Conservation (phyloP, 2,329 filamentous ascomycete species). For the Epicoccum sorghinum region DNA sequence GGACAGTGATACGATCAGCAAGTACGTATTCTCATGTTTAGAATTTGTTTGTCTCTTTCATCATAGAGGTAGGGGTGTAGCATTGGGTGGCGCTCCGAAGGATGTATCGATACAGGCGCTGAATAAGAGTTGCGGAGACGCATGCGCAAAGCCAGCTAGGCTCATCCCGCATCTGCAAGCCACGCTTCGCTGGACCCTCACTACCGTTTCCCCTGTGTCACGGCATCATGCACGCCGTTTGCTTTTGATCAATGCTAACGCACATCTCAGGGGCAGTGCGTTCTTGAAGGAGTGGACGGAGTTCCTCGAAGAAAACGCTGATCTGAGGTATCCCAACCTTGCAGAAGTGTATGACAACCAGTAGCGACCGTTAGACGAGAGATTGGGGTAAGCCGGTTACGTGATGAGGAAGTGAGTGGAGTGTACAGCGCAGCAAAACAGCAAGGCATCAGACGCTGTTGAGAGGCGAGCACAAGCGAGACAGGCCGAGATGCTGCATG, state of each 20-base stretch:
- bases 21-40: slow-evolving; percentile 63
- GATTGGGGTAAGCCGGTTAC: not conserved
- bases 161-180: slow-evolving; percentile 13
- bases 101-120: slow-evolving; percentile 5
- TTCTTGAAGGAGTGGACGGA: slow-evolving; percentile 93
- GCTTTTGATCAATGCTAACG: slow-evolving; percentile 21
- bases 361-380: not conserved
- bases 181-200: slow-evolving; percentile 3
- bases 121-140: slow-evolving; percentile 7
- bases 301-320: slow-evolving; percentile 86
- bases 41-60: not conserved
- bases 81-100: slow-evolving; percentile 13
- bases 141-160: slow-evolving; percentile 2
- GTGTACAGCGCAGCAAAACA: slow-evolving; percentile 11
- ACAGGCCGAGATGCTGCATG: slow-evolving; percentile 18
- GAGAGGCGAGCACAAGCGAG: slow-evolving; percentile 15
- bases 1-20: slow-evolving; percentile 90
- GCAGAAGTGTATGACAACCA: slow-evolving; percentile 50
- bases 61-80: not conserved
- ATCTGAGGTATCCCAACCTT: slow-evolving; percentile 84
- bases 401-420: slow-evolving; percentile 7
- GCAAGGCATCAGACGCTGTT: slow-evolving; percentile 12
- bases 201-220: slow-evolving; percentile 13
- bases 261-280: slow-evolving; percentile 69
- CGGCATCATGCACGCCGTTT: slow-evolving; percentile 7